Conservation (phyloP, 768 basidiomycete species). For the Lactarius evosmus region DNA sequence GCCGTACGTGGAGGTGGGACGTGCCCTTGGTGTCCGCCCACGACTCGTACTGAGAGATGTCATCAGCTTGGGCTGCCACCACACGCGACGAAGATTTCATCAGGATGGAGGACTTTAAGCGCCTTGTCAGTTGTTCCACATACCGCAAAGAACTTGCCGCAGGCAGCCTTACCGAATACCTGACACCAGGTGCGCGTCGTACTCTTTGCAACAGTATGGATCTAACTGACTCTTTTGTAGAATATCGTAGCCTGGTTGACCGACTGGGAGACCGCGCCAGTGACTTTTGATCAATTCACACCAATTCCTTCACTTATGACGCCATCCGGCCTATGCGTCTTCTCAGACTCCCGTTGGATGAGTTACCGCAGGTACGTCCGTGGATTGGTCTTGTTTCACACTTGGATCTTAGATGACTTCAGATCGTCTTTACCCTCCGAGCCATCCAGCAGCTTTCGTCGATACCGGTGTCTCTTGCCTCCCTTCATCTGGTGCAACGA, state of each 20-base stretch:
- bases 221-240: neutral
- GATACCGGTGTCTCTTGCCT: slow-evolving; percentile 25
- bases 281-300: slow-evolving; percentile 17
- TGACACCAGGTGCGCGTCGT: slow-evolving; percentile 45
- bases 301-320: neutral
- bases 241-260: slow-evolving; percentile 21
- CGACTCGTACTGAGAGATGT: neutral
- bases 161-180: slow-evolving; percentile 53
- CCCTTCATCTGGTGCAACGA: slow-evolving; percentile 52
- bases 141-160: slow-evolving; percentile 78
- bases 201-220: neutral
- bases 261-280: slow-evolving; percentile 20
- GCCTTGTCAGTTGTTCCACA: slow-evolving; percentile 44
- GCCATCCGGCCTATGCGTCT: slow-evolving; percentile 4
- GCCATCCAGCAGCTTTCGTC: slow-evolving; percentile 27
- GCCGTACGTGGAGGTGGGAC: slow-evolving; percentile 13
- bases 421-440: slow-evolving; percentile 30
- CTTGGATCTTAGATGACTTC: neutral
- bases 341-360: slow-evolving; percentile 7
- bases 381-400: neutral
- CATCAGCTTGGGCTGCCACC: slow-evolving; percentile 69
- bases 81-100: slow-evolving; percentile 60
- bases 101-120: slow-evolving; percentile 61
- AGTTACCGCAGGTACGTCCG: slow-evolving; percentile 25
- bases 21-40: neutral